Conservation (phyloP, 2,329 filamentous ascomycete genomes). For the Clonostachys solani region DNA sequence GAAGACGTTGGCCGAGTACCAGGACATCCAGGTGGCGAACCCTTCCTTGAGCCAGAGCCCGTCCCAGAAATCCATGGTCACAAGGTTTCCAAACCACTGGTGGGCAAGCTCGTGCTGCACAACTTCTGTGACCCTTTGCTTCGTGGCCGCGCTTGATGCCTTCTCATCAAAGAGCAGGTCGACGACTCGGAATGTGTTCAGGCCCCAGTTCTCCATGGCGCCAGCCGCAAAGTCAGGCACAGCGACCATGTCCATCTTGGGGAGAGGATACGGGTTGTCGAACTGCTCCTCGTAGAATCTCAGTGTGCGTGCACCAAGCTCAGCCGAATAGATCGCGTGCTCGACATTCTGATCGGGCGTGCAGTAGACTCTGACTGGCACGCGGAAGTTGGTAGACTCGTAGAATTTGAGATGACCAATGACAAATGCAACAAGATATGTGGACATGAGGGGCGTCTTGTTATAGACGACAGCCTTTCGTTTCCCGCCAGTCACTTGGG, state of each 20-base stretch:
- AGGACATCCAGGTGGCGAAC: slow-evolving; percentile 27
- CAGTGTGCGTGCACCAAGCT: slow-evolving; percentile 84
- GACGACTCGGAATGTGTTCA: slow-evolving; percentile 92
- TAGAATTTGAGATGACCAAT: slow-evolving; percentile 60
- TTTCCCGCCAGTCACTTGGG: too few species aligned
- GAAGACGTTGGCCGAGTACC: slow-evolving; percentile 86
- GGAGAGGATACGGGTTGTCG: slow-evolving; percentile 62
- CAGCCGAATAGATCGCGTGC: slow-evolving; percentile 84
- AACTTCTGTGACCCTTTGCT: slow-evolving; percentile 90
- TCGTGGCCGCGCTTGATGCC: slow-evolving; percentile 80
- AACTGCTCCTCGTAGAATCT: slow-evolving; percentile 96
- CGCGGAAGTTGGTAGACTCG: slow-evolving; percentile 85
- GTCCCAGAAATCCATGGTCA: slow-evolving; percentile 99
- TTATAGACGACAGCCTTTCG: too few species aligned
- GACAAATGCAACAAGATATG: too few species aligned
- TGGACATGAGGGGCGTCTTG: too few species aligned
- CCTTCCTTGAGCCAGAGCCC: slow-evolving; percentile 92
- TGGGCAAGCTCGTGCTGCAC: slow-evolving; percentile 97
- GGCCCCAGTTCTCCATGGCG: slow-evolving; percentile 98
- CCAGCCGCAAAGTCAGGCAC: slow-evolving; percentile 95
- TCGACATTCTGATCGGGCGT: slow-evolving; percentile 87
- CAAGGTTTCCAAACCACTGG: slow-evolving; percentile 97
- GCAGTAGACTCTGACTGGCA: slow-evolving; percentile 91
- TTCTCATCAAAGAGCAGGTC: slow-evolving; percentile 82
- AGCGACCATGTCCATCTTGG: slow-evolving; percentile 64